phyloP scores from a whole-genome alignment of 495 filamentous ascomycete species.

The Bryoglossum gracile region DNA sequence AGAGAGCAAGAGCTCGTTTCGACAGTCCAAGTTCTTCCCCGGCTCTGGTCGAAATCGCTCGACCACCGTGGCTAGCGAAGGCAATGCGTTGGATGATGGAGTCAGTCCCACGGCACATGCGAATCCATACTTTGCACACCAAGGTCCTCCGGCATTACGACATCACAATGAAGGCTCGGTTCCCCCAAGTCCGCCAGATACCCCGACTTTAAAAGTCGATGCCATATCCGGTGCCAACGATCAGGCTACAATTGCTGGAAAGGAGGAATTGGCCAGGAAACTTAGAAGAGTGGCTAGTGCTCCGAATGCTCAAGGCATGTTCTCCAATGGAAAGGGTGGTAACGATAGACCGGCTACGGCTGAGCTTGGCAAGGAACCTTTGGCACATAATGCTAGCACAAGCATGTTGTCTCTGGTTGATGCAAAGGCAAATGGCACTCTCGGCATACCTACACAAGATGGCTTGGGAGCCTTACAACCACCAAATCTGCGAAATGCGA shows the following conservation, averaged over 20 bases:
- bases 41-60: slow-evolving; percentile 70
- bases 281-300: slow-evolving; percentile 90
- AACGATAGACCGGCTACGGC: slow-evolving; percentile 71
- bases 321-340: slow-evolving; percentile 54
- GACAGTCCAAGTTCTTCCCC: slow-evolving; percentile 78
- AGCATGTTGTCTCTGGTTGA: slow-evolving; percentile 47
- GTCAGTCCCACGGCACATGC: slow-evolving; percentile 90
- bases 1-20: slow-evolving; percentile 58
- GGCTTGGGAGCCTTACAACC: slow-evolving; percentile 40
- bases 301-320: slow-evolving; percentile 93
- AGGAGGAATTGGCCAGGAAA: slow-evolving; percentile 89
- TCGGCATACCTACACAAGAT: slow-evolving; percentile 32
- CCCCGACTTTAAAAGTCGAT: slow-evolving; percentile 67
- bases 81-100: slow-evolving; percentile 79
- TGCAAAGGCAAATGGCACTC: slow-evolving; percentile 23
- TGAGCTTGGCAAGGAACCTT: slow-evolving; percentile 69
- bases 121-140: slow-evolving; percentile 96
- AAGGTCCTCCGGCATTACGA: slow-evolving; percentile 84
- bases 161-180: slow-evolving; percentile 93
- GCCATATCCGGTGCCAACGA: slow-evolving; percentile 64
- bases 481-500: slow-evolving; percentile 36
- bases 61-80: slow-evolving; percentile 87
- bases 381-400: slow-evolving; percentile 48
- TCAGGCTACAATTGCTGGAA: slow-evolving; percentile 70
- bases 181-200: slow-evolving; percentile 95